phyloP scores from a whole-genome alignment of 768 basidiomycete species.

The Pisolithus tinctorius region DNA sequence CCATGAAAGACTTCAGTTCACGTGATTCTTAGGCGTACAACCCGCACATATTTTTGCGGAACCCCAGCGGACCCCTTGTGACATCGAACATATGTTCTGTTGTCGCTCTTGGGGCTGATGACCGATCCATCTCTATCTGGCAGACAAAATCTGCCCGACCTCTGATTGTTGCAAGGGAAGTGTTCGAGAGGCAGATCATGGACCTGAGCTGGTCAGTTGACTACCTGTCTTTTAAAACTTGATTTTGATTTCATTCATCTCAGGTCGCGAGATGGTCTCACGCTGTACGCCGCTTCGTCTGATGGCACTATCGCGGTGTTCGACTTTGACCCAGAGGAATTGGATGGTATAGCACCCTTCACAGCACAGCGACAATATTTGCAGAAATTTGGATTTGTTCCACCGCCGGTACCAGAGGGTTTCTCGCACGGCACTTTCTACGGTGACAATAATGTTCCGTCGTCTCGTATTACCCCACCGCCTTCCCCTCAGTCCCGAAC shows the following conservation, averaged over 20 bases:
- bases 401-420: conserved; percentile 63
- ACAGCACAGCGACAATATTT: conserved; percentile 73
- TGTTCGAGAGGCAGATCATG: conserved; percentile 92
- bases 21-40: conserved; percentile 67
- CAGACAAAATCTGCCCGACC: conserved; percentile 89
- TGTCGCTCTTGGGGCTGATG: conserved; percentile 90
- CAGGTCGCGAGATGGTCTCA: conserved; percentile 91
- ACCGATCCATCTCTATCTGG: conserved; percentile 93
- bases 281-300: conserved; percentile 90
- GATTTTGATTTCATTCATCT: background rate
- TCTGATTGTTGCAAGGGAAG: conserved; percentile 86
- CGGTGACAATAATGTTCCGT: conserved; percentile 14
- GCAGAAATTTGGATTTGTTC: conserved; percentile 69
- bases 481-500: conserved; percentile 36
- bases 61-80: conserved; percentile 55
- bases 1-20: conserved; percentile 4
- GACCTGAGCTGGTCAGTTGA: conserved; percentile 86
- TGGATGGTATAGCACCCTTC: conserved; percentile 74
- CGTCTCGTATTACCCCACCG: conserved; percentile 39
- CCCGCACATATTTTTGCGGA: conserved; percentile 87
- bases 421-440: conserved; percentile 48
- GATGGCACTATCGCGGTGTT: conserved; percentile 93
- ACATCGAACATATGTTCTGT: conserved; percentile 87
- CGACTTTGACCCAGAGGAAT: conserved; percentile 71
- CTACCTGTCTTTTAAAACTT: background rate